Percentiles rank a stretch among this genome's conserved stretches.
Evolutionary conservation across 1,139 yeast genomes (phyloP).

Genomic region (Hyphopichia burtonii): DNA sequence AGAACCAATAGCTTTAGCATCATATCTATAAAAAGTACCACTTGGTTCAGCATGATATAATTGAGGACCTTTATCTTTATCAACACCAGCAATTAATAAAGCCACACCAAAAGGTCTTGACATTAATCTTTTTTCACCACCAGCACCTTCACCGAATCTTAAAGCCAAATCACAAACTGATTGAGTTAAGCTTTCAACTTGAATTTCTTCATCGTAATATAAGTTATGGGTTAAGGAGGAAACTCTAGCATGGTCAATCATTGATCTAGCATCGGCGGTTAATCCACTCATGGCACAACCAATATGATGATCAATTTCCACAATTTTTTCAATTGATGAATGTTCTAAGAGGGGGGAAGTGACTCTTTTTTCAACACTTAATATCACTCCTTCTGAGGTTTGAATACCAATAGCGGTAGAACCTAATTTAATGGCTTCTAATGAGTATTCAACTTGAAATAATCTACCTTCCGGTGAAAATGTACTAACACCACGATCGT

Average conservation of each 20-base stretch:
- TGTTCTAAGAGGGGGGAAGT: constrained; percentile 90
- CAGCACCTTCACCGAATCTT: constrained; percentile 97
- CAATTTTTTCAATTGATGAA: constrained; percentile 91
- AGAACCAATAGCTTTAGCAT: constrained; percentile 98
- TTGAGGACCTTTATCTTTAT: constrained; percentile 92
- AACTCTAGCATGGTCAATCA: constrained; percentile 98
- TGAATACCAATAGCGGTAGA: constrained; percentile 97
- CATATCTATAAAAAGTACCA: constrained; percentile 95
- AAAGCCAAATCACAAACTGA: constrained; percentile 96
- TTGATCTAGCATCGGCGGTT: constrained; percentile 97
- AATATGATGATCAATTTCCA: constrained; percentile 89
- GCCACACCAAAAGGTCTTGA: constrained; percentile 99
- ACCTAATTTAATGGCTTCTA: constrained; percentile 95
- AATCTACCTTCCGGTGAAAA: constrained; percentile 98
- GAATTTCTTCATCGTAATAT: constrained; percentile 89
- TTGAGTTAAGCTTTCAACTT: constrained; percentile 92
- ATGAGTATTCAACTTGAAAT: constrained; percentile 96
- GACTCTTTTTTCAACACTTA: constrained; percentile 96
- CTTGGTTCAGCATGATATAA: constrained; percentile 98
- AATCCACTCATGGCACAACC: constrained; percentile 99
- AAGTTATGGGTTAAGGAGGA: constrained; percentile 85
- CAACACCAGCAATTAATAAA: constrained; percentile 89
- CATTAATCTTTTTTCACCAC: constrained; percentile 96
- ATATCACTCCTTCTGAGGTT: constrained; percentile 94
- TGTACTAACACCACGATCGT: constrained; percentile 97